Evolutionary conservation across 805 yeast genomes (phyloP), one percentile per base, ranked within the genome.

Genomic region (Pichia paraexigua): DNA sequence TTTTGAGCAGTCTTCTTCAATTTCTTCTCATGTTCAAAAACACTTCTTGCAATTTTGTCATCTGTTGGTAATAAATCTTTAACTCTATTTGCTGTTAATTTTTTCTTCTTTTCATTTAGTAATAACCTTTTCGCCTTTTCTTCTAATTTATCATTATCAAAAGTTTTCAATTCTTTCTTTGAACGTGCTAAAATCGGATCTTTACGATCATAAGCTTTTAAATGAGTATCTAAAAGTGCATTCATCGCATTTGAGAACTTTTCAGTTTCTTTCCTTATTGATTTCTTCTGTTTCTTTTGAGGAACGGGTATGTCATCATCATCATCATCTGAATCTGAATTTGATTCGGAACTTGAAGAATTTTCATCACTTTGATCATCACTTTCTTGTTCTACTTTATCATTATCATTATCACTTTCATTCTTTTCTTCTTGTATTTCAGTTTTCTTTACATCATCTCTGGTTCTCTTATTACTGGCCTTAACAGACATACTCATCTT

Each of bases 151-250:
- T 87, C 88, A 32, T 82, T 77, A 59, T 91, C 97, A 51, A 86
- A 76, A 58, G 87, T 83, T 68, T 83, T 84, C 47, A 82, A 55
- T 42, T 77, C 74, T 58, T 85, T 86, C 62, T 87, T 86, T 24
- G 79, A 74, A 69, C 98, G 82, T 9, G 92, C 91, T 69, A 92
- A 75, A 51, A 92, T 87, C 3, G 99, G 99, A 65, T 91, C 96
- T 44, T 78, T 78, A 63, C 97, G 76, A 62, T 86, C 89, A 60
- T 92, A 86, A 0, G 96, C 95, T 65, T 94, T 94, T 58, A 92
- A 73, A 60, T 81, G 83, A 1, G 98, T 88, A 6, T 85, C 86
- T 48, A 92, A 70, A 60, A 92, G 85, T 17, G 96, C 94, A 58
- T 73, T 80, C 62, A 94, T 80, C 0, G 98, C 98, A 50, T 70